These are phyloP conservation scores for Neurospora sp. DNA, from an alignment of 495 filamentous ascomycete species.

Conservation along the genomic window DNA sequence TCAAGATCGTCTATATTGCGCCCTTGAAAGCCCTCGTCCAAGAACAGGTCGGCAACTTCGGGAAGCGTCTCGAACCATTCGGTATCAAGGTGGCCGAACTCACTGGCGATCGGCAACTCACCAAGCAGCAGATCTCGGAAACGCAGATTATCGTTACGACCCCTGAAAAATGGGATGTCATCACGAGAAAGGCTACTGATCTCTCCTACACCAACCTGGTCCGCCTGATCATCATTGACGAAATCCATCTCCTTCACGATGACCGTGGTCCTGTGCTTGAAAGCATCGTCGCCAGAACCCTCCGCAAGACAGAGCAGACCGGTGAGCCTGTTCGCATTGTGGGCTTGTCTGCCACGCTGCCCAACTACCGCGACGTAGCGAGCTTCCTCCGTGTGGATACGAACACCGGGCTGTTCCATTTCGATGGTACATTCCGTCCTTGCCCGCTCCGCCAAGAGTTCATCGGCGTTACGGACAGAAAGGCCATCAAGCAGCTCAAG, in stretches of 20 bases:
- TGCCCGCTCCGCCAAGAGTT: slow-evolving; percentile 95
- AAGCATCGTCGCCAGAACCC: slow-evolving; percentile 91
- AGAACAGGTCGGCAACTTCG: slow-evolving; percentile 96
- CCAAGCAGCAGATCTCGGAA: slow-evolving; percentile 95
- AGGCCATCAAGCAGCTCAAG: slow-evolving; percentile 97
- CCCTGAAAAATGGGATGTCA: slow-evolving; percentile 98
- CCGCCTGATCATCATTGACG: slow-evolving; percentile 89
- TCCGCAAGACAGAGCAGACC: slow-evolving; percentile 85
- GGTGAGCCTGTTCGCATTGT: slow-evolving; percentile 84
- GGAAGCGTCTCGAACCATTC: slow-evolving; percentile 78
- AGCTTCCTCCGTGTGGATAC: slow-evolving; percentile 91
- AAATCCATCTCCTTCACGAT: slow-evolving; percentile 96
- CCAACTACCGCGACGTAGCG: slow-evolving; percentile 94
- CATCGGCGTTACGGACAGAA: slow-evolving; percentile 94
- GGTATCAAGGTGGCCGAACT: slow-evolving; percentile 89
- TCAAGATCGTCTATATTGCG: slow-evolving; percentile 95
- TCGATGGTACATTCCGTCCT: slow-evolving; percentile 87
- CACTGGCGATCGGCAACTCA: slow-evolving; percentile 95
- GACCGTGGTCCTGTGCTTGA: slow-evolving; percentile 95
- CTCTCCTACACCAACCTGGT: slow-evolving; percentile 95
- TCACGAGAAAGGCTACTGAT: slow-evolving; percentile 95
- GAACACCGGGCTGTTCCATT: slow-evolving; percentile 81
- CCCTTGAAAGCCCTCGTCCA: slow-evolving; percentile 92
- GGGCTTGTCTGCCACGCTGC: slow-evolving; percentile 87
- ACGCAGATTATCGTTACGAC: slow-evolving; percentile 98